phyloP scores from a whole-genome alignment of 306 rosid species.

The Ormosia emarginata region DNA sequence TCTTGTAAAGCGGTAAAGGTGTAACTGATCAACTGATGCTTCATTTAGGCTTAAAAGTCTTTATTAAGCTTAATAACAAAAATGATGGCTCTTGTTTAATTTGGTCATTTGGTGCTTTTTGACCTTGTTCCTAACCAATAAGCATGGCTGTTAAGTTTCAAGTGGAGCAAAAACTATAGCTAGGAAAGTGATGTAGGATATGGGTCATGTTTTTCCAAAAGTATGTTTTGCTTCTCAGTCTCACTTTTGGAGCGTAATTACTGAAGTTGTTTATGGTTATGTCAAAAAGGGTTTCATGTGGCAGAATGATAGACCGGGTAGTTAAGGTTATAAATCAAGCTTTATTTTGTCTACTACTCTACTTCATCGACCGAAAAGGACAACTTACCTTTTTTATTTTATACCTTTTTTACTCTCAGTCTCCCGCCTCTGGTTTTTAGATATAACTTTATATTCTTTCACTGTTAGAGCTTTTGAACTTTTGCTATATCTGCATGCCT shows the following conservation, averaged over 20 bases:
- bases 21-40: constrained; percentile 7
- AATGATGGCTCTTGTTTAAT: constrained; percentile 6
- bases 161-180: constrained; percentile 5
- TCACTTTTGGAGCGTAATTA: constrained; percentile 31
- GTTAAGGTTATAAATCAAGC: constrained; percentile 27
- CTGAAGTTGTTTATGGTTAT: constrained; percentile 14
- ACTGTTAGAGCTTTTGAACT: not conserved
- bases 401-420: not conserved
- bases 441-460: not conserved
- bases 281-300: constrained; percentile 31
- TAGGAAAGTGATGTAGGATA: constrained; percentile 15
- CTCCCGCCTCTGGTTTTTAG: constrained; percentile 16
- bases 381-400: constrained; percentile 12
- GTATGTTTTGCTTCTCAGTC: constrained; percentile 30
- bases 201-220: constrained; percentile 21
- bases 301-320: constrained; percentile 10
- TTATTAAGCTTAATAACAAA: not conserved
- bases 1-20: constrained; percentile 49
- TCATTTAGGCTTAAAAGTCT: not conserved
- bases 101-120: constrained; percentile 35
- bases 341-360: constrained; percentile 19
- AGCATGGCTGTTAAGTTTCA: constrained; percentile 19
- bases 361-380: constrained; percentile 12
- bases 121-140: constrained; percentile 38
- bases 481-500: not conserved